phyloP scores from a whole-genome alignment of 73 alveolate species.

The Diophrys appendiculata region DNA sequence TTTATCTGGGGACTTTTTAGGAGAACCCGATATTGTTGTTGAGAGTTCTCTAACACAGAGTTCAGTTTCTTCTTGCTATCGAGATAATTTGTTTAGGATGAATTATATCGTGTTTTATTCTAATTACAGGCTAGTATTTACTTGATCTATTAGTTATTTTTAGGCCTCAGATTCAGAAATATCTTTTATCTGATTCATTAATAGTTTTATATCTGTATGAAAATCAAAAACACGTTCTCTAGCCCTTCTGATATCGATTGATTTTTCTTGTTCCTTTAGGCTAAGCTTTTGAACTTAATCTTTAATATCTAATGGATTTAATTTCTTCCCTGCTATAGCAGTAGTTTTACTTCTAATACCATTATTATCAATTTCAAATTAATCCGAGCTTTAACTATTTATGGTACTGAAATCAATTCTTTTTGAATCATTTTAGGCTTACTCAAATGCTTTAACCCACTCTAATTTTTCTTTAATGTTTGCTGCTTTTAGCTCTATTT shows the following conservation, averaged over 20 bases:
- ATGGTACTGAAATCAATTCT: not conserved
- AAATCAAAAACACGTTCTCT: not conserved
- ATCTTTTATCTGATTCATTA: not conserved
- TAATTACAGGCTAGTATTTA: too few relatives aligned
- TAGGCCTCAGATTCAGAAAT: too few relatives aligned
- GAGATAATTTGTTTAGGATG: too few relatives aligned
- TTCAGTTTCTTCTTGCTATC: not conserved
- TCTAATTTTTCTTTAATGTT: conserved; percentile 42
- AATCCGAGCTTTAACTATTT: not conserved
- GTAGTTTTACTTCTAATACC: not conserved
- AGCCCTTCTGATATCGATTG: not conserved
- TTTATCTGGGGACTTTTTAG: not conserved
- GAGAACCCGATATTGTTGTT: not conserved
- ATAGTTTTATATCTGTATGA: not conserved
- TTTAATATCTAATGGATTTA: not conserved
- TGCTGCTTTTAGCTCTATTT: conserved; percentile 37
- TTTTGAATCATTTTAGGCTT: not conserved
- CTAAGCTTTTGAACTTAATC: not conserved
- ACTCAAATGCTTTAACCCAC: conserved; percentile 53
- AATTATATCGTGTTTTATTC: not conserved
- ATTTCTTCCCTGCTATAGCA: not conserved
- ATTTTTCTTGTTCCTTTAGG: not conserved
- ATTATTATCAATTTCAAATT: not conserved
- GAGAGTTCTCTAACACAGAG: not conserved
- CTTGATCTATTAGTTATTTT: not conserved